phyloP scores from a whole-genome alignment of 495 filamentous ascomycete species.

The Podospora fimiseda region DNA sequence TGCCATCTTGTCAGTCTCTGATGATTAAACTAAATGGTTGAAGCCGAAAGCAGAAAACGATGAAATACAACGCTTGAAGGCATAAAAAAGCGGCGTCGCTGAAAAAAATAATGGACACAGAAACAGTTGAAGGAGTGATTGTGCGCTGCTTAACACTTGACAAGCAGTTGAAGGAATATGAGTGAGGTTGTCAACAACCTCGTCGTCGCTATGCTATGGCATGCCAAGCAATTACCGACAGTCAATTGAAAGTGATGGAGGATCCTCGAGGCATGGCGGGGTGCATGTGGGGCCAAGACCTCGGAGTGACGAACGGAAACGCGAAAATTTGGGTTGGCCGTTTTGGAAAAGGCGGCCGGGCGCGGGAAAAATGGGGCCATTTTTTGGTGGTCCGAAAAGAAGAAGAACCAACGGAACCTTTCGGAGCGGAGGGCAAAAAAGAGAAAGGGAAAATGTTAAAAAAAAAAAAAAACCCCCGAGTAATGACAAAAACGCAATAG shows the following conservation, averaged over 20 bases:
- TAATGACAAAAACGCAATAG: constrained; percentile 2
- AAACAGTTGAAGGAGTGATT: no score
- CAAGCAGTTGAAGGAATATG: no score
- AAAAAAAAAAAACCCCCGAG: neutral
- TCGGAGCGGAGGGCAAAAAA: constrained; percentile 4
- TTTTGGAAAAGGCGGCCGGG: constrained; percentile 28
- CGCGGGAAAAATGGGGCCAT: constrained; percentile 28
- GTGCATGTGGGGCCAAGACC: neutral
- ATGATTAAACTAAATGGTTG: constrained; percentile 12
- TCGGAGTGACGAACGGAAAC: constrained; percentile 15
- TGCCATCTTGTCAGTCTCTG: constrained; percentile 10
- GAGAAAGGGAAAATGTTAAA: constrained; percentile 12
- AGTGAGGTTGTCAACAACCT: no score
- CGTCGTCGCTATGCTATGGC: no score
- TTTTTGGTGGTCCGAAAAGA: constrained; percentile 10
- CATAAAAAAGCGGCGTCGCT: no score
- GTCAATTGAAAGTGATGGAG: neutral
- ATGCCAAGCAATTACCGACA: no score
- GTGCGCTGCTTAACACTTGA: no score
- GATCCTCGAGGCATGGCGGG: constrained; percentile 5
- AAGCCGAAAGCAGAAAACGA: constrained; percentile 5
- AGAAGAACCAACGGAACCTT: neutral
- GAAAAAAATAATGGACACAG: no score
- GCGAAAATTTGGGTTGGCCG: constrained; percentile 19
- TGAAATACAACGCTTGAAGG: neutral